Percentiles rank a stretch among this genome's conserved stretches.
Conservation (phyloP, 2,329 filamentous ascomycete species). For the Colletotrichum sp. region DNA sequence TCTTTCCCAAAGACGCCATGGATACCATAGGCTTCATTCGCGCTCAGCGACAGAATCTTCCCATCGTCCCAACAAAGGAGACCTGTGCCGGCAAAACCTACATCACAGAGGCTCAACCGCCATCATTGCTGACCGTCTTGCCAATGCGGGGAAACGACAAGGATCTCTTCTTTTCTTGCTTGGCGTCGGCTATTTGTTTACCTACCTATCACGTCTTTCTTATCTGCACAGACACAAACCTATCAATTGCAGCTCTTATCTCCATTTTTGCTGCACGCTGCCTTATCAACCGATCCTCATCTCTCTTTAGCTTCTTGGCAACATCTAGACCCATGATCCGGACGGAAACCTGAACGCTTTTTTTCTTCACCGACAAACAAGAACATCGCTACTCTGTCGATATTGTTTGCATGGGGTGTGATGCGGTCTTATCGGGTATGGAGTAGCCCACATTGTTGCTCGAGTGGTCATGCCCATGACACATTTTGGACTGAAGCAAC, state of each 20-base stretch:
- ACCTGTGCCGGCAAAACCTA: neutral
- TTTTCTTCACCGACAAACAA: neutral
- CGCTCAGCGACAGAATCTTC: neutral
- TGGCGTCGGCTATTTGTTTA: neutral
- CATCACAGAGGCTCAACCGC: neutral
- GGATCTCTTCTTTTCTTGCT: neutral
- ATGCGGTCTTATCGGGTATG: neutral
- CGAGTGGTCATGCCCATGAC: neutral
- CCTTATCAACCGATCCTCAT: neutral
- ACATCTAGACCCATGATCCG: neutral
- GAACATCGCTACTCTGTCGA: neutral
- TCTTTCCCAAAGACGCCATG: neutral
- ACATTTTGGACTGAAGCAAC: neutral
- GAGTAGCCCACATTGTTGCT: neutral
- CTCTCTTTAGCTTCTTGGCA: neutral
- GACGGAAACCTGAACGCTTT: neutral
- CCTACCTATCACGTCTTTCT: neutral
- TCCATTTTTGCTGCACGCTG: neutral
- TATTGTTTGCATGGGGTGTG: neutral
- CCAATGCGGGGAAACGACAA: neutral
- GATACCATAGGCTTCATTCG: neutral
- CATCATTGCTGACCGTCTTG: neutral
- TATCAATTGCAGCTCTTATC: neutral
- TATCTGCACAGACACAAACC: neutral
- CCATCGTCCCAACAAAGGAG: neutral